These are phyloP conservation scores for Primulina eburnea DNA, from an alignment of 257 asterid species.

Conservation along the genomic window DNA sequence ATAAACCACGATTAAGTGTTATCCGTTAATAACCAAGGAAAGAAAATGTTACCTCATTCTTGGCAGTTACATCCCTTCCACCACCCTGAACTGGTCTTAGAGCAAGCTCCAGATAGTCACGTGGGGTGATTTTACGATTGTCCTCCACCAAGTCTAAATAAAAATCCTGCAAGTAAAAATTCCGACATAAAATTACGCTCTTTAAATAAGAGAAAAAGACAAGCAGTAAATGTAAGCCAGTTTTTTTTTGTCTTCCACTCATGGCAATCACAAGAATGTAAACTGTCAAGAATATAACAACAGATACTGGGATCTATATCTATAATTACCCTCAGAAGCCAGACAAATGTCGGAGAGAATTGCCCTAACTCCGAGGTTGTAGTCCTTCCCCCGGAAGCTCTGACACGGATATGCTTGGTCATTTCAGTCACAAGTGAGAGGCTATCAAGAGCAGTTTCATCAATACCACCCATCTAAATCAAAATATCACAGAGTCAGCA, in stretches of 20 bases:
- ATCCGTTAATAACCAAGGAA: neutral
- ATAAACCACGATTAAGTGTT: neutral
- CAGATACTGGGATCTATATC: neutral
- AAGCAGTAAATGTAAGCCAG: no score
- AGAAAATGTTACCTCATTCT: slow-evolving; percentile 66
- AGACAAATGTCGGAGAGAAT: slow-evolving; percentile 91
- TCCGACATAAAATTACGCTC: slow-evolving; percentile 4
- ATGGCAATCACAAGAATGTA: slow-evolving; percentile 3
- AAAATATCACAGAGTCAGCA: slow-evolving; percentile 24
- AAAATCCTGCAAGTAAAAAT: slow-evolving; percentile 63
- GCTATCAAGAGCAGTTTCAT: slow-evolving; percentile 98
- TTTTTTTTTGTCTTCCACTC: neutral
- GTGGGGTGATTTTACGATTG: slow-evolving; percentile 84
- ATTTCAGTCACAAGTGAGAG: slow-evolving; percentile 98
- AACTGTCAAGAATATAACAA: neutral
- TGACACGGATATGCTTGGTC: slow-evolving; percentile 97
- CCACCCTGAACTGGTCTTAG: slow-evolving; percentile 79
- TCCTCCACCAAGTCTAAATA: slow-evolving; percentile 88
- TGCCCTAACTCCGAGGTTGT: slow-evolving; percentile 93
- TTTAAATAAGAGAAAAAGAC: no score
- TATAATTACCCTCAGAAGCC: slow-evolving; percentile 92
- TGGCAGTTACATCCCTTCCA: slow-evolving; percentile 71
- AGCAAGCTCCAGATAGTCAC: slow-evolving; percentile 98
- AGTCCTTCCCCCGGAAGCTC: slow-evolving; percentile 84
- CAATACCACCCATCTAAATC: slow-evolving; percentile 97